Evolutionary conservation across 345 rosid genomes (phyloP).

Genomic region (Pelargonium nanum): DNA sequence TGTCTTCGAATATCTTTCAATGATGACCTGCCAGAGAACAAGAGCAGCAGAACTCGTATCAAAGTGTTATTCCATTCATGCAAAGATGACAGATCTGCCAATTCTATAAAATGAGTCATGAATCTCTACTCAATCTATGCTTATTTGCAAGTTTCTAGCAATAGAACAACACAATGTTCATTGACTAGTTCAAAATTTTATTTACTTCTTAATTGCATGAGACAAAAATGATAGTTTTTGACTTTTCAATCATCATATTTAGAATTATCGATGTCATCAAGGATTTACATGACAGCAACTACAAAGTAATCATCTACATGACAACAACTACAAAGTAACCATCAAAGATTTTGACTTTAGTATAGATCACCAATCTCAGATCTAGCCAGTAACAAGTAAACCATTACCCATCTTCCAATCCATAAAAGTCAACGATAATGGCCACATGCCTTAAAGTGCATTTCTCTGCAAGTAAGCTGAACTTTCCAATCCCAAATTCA

Average conservation of each 20-base stretch:
- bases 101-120: no score
- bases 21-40: slow-evolving; percentile 42
- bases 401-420: background rate
- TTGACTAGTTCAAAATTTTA: background rate
- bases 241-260: background rate
- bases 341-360: background rate
- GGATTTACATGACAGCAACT: background rate
- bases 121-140: background rate
- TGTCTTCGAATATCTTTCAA: slow-evolving; percentile 58
- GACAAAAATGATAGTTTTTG: background rate
- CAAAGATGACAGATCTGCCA: background rate
- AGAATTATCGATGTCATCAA: background rate
- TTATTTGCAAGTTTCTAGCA: no score
- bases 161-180: background rate
- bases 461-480: background rate
- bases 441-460: background rate
- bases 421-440: background rate
- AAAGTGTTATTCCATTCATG: background rate
- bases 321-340: background rate
- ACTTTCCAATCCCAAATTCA: background rate
- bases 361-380: no score
- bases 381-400: background rate
- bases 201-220: background rate
- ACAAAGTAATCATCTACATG: background rate
- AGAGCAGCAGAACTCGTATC: background rate